phyloP scores from a whole-genome alignment of 2,329 filamentous ascomycete species.

The Cladorrhinum sp. region DNA sequence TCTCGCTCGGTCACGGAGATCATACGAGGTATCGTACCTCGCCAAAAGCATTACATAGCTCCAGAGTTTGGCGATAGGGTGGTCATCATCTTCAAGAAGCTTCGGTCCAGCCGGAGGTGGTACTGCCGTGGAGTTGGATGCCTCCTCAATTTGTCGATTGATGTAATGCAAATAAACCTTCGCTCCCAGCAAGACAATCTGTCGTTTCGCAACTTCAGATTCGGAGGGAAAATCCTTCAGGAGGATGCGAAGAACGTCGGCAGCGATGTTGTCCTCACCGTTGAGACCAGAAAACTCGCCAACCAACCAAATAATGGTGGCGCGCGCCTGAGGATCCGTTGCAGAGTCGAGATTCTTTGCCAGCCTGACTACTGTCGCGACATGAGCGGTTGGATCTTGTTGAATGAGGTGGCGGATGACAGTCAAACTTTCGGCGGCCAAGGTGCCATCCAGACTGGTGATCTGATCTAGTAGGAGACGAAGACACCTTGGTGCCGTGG shows the following conservation, averaged over 20 bases:
- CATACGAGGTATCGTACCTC: constrained; percentile 91
- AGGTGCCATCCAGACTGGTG: constrained; percentile 77
- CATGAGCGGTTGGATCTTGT: constrained; percentile 76
- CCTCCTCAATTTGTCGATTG: constrained; percentile 56
- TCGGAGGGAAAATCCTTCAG: constrained; percentile 82
- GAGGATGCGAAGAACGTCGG: constrained; percentile 86
- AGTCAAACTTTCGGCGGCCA: constrained; percentile 90
- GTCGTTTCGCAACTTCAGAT: constrained; percentile 79
- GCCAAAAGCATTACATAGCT: constrained; percentile 80
- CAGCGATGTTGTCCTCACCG: constrained; percentile 82
- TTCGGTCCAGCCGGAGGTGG: constrained; percentile 31
- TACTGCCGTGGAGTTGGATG: constrained; percentile 31
- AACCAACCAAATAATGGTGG: constrained; percentile 95
- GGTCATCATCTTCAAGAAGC: constrained; percentile 45
- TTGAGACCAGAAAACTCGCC: constrained; percentile 85
- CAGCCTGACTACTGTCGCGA: constrained; percentile 79
- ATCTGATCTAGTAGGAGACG: constrained; percentile 82
- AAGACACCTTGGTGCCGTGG: constrained; percentile 74
- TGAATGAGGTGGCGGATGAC: constrained; percentile 96
- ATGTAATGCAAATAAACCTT: constrained; percentile 93
- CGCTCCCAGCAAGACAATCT: constrained; percentile 89
- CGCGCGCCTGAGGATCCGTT: constrained; percentile 81
- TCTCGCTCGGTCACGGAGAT: constrained; percentile 85
- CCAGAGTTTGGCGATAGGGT: constrained; percentile 77
- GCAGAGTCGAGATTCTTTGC: constrained; percentile 90